Evolutionary conservation across 2,329 filamentous ascomycete genomes (phyloP).

Genomic region (Colletotrichum tofieldiae): DNA sequence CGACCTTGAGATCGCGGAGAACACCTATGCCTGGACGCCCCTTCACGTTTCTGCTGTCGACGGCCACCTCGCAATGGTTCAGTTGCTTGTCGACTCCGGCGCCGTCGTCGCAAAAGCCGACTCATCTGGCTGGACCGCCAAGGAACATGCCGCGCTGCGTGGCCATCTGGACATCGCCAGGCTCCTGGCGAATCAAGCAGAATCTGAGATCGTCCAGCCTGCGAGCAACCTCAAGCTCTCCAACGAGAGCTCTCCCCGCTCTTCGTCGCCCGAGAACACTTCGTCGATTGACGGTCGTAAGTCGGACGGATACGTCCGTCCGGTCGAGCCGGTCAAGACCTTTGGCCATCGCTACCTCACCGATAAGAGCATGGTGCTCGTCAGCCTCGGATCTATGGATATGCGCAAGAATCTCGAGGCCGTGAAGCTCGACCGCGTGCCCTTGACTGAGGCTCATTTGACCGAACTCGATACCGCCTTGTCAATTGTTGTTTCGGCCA

Average conservation of each 20-base stretch:
- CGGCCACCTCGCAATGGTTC: slow-evolving; percentile 81
- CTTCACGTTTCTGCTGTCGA: slow-evolving; percentile 94
- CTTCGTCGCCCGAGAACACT: slow-evolving; percentile 45
- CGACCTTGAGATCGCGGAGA: slow-evolving; percentile 83
- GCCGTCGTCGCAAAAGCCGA: slow-evolving; percentile 83
- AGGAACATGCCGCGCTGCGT: slow-evolving; percentile 91
- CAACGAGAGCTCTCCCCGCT: slow-evolving; percentile 45
- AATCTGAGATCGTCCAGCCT: slow-evolving; percentile 47
- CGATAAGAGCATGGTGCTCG: slow-evolving; percentile 89
- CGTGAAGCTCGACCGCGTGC: slow-evolving; percentile 90
- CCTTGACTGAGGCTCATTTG: slow-evolving; percentile 87
- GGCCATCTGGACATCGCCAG: slow-evolving; percentile 88
- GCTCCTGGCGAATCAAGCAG: slow-evolving; percentile 71
- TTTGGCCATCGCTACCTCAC: slow-evolving; percentile 97
- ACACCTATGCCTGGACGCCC: slow-evolving; percentile 94
- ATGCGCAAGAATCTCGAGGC: slow-evolving; percentile 85
- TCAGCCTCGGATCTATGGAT: slow-evolving; percentile 96
- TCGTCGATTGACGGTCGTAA: slow-evolving; percentile 75
- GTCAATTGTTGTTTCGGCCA: slow-evolving; percentile 90
- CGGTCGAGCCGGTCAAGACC: slow-evolving; percentile 87
- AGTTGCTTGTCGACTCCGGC: slow-evolving; percentile 83
- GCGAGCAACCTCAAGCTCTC: slow-evolving; percentile 47
- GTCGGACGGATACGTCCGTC: slow-evolving; percentile 67
- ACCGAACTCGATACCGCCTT: slow-evolving; percentile 96
- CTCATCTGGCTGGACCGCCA: slow-evolving; percentile 93